phyloP scores from a whole-genome alignment of 495 filamentous ascomycete genomes.

The Neurospora sp. region DNA sequence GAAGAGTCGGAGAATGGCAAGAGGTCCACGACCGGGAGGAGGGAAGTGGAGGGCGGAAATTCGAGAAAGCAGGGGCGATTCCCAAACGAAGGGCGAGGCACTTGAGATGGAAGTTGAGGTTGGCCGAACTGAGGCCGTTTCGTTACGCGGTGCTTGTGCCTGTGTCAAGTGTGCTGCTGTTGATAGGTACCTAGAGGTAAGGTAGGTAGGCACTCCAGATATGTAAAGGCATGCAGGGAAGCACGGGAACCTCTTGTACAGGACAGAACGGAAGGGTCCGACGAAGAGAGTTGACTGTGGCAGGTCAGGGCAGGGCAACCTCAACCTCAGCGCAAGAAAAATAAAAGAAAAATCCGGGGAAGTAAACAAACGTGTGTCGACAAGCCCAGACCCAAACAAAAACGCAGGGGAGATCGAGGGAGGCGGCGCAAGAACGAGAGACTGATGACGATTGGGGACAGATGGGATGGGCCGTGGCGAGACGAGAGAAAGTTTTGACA shows the following conservation, averaged over 20 bases:
- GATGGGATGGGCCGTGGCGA: constrained; percentile 23
- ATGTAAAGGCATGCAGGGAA: background rate
- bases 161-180: background rate
- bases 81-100: constrained; percentile 9
- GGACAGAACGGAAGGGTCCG: background rate
- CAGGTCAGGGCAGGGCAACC: background rate
- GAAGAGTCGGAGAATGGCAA: constrained; percentile 4
- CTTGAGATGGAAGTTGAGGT: background rate
- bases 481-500: background rate
- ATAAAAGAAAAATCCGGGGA: background rate
- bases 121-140: background rate
- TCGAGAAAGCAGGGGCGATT: constrained; percentile 19
- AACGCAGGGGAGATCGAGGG: constrained; percentile 18
- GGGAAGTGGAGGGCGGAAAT: constrained; percentile 5
- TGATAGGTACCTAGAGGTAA: background rate
- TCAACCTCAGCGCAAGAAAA: background rate
- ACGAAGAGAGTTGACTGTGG: background rate
- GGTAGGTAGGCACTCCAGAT: background rate
- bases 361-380: background rate
- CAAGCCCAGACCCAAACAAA: background rate
- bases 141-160: background rate
- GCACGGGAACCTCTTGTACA: background rate
- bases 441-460: constrained; percentile 32
- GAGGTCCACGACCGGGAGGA: constrained; percentile 5
- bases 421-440: constrained; percentile 24